Base-by-base conservation (phyloP, 768 basidiomycete genomes). In the Collybiopsis confluens region DNA sequence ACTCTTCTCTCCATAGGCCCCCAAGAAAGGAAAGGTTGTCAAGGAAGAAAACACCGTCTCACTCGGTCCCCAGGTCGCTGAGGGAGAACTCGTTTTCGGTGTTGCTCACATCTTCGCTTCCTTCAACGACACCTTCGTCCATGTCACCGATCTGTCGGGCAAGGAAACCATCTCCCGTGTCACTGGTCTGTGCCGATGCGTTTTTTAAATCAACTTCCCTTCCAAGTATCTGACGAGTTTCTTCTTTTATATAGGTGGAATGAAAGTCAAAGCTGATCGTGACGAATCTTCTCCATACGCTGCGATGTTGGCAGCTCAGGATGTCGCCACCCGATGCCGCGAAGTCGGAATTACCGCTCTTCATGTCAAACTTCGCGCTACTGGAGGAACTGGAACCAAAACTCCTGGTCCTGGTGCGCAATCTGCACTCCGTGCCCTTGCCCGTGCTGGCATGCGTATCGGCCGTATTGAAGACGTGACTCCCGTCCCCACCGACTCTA, bases 251-350 rank as follows among this genome's bases (percentile, higher is more conserved):
- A n/a, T 52, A 90, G 92, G 92, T 71, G 97, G 97, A 57, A 98
- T 98, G 97, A 98, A 98, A 80, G 97, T 99, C 76, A 99, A 98
- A 80, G 97, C 96, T 11, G 97, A 99, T 75, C 90, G 97, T 74
- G 97, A 99, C 77, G 97, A 99, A 77, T 98, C 94, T 38, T 98
- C 95, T 21, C 92, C 91, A 16, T 92, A 97, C 68, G 92, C 94
- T 48, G 93, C 95, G 69, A 96, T 97, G 95, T 79, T 98, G 70
- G 96, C 96, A 52, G 94, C 96, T 40, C 96, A 98, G 78, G 96
- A 98, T 64, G 93, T 94, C 61, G 96, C 96, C 55, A 70, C 79
- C 49, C 92, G 95, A 62, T 99, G 97, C 88, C 90, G 91, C 68
- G 97, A 98, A 76, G 92, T 98, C 63, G 97, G 97, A 54, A 89